A percentile compares a stretch with the other conserved stretches of the same genome.
Evolutionary conservation across 1,284 basidiomycete genomes (phyloP).

Genomic region (Mycena citricolor): DNA sequence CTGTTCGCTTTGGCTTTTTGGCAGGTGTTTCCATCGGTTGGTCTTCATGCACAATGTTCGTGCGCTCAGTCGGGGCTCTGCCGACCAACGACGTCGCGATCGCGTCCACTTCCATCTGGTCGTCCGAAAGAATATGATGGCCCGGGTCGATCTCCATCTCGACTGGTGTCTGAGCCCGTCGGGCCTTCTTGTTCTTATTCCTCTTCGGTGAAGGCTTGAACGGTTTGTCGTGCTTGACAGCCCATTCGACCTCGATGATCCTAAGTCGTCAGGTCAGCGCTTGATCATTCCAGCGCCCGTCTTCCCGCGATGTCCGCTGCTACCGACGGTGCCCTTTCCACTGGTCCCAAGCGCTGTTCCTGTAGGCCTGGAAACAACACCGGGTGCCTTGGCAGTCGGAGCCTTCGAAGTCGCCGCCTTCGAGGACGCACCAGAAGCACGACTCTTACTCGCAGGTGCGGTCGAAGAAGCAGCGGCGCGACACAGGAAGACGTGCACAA

Average conservation of each 20-base stretch:
- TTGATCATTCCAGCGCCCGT: constrained; percentile 21
- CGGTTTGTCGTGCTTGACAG: constrained; percentile 57
- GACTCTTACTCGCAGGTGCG: constrained; percentile 32
- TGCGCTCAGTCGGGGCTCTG: constrained; percentile 41
- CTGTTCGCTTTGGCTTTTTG: constrained; percentile 35
- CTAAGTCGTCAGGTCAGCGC: constrained; percentile 36
- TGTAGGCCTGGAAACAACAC: constrained; percentile 20
- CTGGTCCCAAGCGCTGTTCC: too few relatives aligned
- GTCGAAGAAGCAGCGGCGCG: constrained; percentile 35
- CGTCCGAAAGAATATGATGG: constrained; percentile 21
- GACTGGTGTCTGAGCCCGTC: constrained; percentile 7
- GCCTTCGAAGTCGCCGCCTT: constrained; percentile 24
- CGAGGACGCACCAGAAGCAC: constrained; percentile 13
- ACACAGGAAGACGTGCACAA: constrained; percentile 57
- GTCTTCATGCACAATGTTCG: constrained; percentile 35
- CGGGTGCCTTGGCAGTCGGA: constrained; percentile 38
- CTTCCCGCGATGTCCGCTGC: constrained; percentile 24
- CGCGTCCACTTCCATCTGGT: constrained; percentile 32
- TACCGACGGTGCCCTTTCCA: neutral
- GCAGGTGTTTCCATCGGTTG: constrained; percentile 33
- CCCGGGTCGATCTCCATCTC: constrained; percentile 4
- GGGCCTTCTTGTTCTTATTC: constrained; percentile 27
- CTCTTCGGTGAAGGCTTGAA: constrained; percentile 68
- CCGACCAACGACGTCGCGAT: constrained; percentile 24
- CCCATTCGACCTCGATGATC: constrained; percentile 75